Evolutionary conservation across 768 basidiomycete genomes (phyloP).

Genomic region (Podaxis sp.): DNA sequence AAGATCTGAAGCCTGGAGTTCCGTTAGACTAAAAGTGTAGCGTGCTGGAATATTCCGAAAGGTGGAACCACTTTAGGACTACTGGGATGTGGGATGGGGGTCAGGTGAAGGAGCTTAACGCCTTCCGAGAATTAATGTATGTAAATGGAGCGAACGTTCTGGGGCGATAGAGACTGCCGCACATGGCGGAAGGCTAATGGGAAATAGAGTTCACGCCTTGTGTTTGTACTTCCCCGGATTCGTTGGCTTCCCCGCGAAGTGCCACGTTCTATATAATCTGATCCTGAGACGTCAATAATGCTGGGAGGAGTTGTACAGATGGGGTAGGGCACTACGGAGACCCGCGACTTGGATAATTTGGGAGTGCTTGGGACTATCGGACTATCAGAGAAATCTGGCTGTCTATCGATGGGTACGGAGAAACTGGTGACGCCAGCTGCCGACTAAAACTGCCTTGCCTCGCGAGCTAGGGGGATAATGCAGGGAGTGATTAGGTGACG

Average conservation of each 20-base stretch:
- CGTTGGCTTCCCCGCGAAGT: constrained; percentile 4
- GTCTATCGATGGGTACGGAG: constrained; percentile 1
- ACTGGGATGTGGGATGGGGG: neutral
- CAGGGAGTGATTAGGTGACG: neutral
- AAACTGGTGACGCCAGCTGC: neutral
- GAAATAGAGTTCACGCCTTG: constrained; percentile 1
- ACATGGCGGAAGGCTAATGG: constrained; percentile 7
- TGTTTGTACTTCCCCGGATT: constrained; percentile 5
- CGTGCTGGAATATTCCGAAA: constrained; percentile 6
- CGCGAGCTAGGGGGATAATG: constrained; percentile 1
- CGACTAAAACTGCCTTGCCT: neutral
- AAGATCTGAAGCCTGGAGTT: neutral
- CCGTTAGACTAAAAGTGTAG: constrained; percentile 8
- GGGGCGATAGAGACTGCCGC: constrained; percentile 5
- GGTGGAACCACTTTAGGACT: neutral
- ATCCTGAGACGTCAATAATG: neutral
- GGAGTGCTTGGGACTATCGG: neutral
- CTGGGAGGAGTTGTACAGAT: constrained; percentile 5
- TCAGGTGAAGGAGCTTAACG: constrained; percentile 8
- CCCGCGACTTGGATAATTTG: neutral
- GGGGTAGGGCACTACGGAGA: neutral
- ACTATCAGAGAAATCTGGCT: neutral
- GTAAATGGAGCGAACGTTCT: constrained; percentile 9
- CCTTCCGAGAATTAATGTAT: constrained; percentile 13
- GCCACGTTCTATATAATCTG: neutral